phyloP scores from a whole-genome alignment of 371 early-diverging fungal species.

The Vairimorpha necatrix region DNA sequence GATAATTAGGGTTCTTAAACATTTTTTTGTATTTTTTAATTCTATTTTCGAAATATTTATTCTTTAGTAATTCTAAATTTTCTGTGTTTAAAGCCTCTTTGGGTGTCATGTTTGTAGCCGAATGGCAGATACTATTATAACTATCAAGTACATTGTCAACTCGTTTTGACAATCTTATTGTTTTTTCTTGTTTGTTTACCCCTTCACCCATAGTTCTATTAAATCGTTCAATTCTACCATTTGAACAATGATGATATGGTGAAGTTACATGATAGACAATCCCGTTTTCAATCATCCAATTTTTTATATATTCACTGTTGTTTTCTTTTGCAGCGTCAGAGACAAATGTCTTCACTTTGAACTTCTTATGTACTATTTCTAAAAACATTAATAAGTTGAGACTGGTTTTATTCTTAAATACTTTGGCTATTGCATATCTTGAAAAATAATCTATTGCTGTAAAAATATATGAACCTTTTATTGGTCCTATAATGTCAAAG shows the following conservation, averaged over 20 bases:
- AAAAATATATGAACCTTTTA: background rate
- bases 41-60: background rate
- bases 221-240: conserved; percentile 6
- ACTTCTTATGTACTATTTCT: background rate
- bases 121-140: background rate
- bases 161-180: background rate
- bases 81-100: background rate
- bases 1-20: background rate
- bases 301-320: background rate
- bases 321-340: conserved; percentile 6
- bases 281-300: background rate
- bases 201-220: background rate
- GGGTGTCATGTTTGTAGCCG: background rate
- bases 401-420: background rate
- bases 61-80: background rate
- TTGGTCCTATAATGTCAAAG: conserved; percentile 7
- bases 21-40: background rate
- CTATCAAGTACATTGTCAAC: background rate
- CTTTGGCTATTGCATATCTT: background rate
- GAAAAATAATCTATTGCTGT: conserved; percentile 17
- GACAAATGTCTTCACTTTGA: background rate
- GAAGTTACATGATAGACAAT: background rate
- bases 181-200: background rate
- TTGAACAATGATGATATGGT: conserved; percentile 8
- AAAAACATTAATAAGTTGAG: conserved; percentile 3